Evolutionary conservation across 2,329 filamentous ascomycete species (phyloP).

Genomic region (Hymenoscyphus linearis): DNA sequence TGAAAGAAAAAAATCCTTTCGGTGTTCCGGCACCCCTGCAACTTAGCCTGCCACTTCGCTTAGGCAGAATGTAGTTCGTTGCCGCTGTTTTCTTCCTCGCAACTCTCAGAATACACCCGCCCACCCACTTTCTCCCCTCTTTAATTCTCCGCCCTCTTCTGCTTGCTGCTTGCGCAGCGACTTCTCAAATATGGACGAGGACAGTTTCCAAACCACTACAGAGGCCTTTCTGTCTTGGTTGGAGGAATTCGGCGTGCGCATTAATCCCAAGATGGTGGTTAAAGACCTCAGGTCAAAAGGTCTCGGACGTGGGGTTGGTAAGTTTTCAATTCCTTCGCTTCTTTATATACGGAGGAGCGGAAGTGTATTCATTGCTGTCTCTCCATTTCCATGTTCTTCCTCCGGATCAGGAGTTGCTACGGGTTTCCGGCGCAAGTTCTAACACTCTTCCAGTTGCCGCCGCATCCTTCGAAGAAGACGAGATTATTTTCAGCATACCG

Average conservation of each 20-base stretch:
- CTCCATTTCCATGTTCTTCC: background rate
- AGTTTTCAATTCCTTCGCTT: conserved; percentile 29
- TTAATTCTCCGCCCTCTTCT: background rate
- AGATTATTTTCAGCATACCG: conserved; percentile 61
- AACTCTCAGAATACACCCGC: background rate
- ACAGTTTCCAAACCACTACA: conserved; percentile 41
- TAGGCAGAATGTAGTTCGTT: background rate
- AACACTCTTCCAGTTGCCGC: conserved; percentile 45
- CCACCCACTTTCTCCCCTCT: background rate
- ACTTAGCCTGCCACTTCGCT: background rate
- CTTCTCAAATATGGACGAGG: conserved; percentile 21
- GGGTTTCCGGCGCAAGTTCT: conserved; percentile 5
- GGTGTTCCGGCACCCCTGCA: background rate
- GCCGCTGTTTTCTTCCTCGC: background rate
- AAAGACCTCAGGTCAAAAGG: conserved; percentile 50
- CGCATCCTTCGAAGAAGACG: conserved; percentile 53
- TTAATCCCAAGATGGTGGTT: conserved; percentile 53
- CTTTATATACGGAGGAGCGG: conserved; percentile 22
- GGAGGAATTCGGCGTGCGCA: conserved; percentile 42
- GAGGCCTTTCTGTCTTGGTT: conserved; percentile 55
- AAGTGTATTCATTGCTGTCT: conserved; percentile 7
- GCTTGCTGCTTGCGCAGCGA: background rate
- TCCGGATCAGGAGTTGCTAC: background rate
- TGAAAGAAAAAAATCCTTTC: background rate
- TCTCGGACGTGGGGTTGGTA: conserved; percentile 60